phyloP scores from a whole-genome alignment of 768 basidiomycete genomes.

The Calvatia gigantea region DNA sequence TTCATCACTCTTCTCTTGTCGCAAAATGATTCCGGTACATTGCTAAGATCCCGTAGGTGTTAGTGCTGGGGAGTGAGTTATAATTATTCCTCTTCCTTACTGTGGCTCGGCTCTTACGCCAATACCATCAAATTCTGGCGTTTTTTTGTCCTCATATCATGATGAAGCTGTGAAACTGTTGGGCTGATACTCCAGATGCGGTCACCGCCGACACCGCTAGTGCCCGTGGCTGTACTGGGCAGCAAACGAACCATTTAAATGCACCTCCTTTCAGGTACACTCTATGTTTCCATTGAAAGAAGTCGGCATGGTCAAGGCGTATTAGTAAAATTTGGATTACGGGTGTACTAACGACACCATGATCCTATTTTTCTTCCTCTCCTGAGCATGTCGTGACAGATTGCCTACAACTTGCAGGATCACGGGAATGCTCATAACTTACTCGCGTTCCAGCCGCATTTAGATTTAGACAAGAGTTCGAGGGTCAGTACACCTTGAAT shows the following conservation, averaged over 20 bases:
- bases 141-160: neutral
- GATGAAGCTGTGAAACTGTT: neutral
- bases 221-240: neutral
- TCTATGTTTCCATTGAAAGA: too few relatives aligned
- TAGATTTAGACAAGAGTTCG: neutral
- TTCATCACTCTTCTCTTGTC: too few relatives aligned
- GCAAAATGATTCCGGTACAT: too few relatives aligned
- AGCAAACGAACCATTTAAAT: neutral
- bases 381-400: too few relatives aligned
- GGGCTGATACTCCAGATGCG: neutral
- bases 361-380: too few relatives aligned
- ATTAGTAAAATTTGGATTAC: neutral
- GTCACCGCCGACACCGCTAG: neutral
- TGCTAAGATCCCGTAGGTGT: neutral
- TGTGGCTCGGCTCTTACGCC: too few relatives aligned
- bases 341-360: too few relatives aligned
- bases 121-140: too few relatives aligned
- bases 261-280: neutral
- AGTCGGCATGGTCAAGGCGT: too few relatives aligned
- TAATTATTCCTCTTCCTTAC: too few relatives aligned
- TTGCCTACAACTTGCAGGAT: too few relatives aligned
- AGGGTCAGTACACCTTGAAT: neutral
- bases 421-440: too few relatives aligned
- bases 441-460: neutral
- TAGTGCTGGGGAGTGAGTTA: neutral